Evolutionary conservation across 169 alveolate species (phyloP), one percentile per base, ranked within the genome.

Genomic region (Plasmodium falciparum): DNA sequence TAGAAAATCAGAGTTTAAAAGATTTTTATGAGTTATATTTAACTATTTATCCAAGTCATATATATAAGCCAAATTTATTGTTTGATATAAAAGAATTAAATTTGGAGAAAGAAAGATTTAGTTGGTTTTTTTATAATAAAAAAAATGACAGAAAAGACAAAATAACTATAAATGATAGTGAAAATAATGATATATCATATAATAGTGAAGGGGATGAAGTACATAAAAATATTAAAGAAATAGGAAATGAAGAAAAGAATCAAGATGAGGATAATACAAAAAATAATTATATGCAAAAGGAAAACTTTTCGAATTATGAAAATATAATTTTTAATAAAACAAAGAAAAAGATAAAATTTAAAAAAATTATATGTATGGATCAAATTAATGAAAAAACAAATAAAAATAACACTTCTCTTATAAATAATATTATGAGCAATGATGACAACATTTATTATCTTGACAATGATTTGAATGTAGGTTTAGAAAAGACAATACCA

Each of bases 1-100:
- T 71, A 3, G 92, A 85, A 85, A 85, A 85, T 61, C 92, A 85
- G 54, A 85, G 92, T 26, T 85, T 85, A 65, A 85, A 26, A 17
- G 88, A 85, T 59, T 85, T 85, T 43, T 85, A 70, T 73, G 72
- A 66, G 4, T 73, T 85, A 39, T 85, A 85, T 66, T 85, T 72
- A 74, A 70, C 92, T n/a, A 73, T 85, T 39, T 71, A 71, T 43
- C 92, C 92, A 9, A 49, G 12, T 63, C 62, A 56, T 49, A 71
- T 71, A 85, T 63, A 43, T 43, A 43, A 56, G 8, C 73, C 22
- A 2, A 26, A 62, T 15, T 70, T 72, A 43, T 67, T 80, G 8
- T 50, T 26, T 71, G 80, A 80, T 15, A 52, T 80, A 80, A 66
- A 58, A 54, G 90, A 80, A 22, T 56, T 80, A 67, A 80, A 80